Conservation (phyloP, 768 basidiomycete species). For the Lactifluus volemus region DNA sequence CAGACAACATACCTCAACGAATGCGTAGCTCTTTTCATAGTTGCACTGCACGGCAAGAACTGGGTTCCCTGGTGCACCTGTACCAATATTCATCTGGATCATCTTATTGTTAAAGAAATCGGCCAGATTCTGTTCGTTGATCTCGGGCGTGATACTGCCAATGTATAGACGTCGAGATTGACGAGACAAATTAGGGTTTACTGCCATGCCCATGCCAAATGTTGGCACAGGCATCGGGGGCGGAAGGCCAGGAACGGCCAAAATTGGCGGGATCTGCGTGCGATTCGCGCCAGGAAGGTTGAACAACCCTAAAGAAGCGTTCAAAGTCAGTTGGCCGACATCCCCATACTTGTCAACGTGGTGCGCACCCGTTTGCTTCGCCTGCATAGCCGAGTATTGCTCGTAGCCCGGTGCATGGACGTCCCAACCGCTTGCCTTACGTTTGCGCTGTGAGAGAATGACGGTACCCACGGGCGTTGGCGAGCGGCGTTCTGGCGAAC, state of each 20-base stretch:
- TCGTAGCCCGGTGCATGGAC: slow-evolving; percentile 94
- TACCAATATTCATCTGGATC: slow-evolving; percentile 84
- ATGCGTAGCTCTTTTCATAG: slow-evolving; percentile 98
- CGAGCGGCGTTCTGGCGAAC: slow-evolving; percentile 71
- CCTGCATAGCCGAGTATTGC: slow-evolving; percentile 89
- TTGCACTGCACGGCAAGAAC: slow-evolving; percentile 94
- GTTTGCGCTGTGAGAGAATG: slow-evolving; percentile 76
- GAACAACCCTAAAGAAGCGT: slow-evolving; percentile 63
- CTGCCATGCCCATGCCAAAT: slow-evolving; percentile 80
- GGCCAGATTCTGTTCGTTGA: slow-evolving; percentile 85
- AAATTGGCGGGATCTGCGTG: slow-evolving; percentile 75
- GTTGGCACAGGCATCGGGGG: slow-evolving; percentile 77
- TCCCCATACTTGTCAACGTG: background rate
- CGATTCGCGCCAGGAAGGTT: slow-evolving; percentile 93
- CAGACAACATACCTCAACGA: slow-evolving; percentile 70
- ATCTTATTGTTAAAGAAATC: slow-evolving; percentile 97
- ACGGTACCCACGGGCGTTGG: slow-evolving; percentile 84
- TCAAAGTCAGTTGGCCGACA: background rate
- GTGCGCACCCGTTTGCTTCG: slow-evolving; percentile 87
- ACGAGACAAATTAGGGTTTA: slow-evolving; percentile 82
- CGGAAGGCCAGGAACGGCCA: slow-evolving; percentile 73
- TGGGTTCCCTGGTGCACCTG: slow-evolving; percentile 78
- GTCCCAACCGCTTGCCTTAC: slow-evolving; percentile 94
- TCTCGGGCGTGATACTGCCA: slow-evolving; percentile 90
- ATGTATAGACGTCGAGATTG: slow-evolving; percentile 95